These are phyloP conservation scores for Lantana camara DNA, from an alignment of 257 asterid genomes.

Conservation along the genomic window DNA sequence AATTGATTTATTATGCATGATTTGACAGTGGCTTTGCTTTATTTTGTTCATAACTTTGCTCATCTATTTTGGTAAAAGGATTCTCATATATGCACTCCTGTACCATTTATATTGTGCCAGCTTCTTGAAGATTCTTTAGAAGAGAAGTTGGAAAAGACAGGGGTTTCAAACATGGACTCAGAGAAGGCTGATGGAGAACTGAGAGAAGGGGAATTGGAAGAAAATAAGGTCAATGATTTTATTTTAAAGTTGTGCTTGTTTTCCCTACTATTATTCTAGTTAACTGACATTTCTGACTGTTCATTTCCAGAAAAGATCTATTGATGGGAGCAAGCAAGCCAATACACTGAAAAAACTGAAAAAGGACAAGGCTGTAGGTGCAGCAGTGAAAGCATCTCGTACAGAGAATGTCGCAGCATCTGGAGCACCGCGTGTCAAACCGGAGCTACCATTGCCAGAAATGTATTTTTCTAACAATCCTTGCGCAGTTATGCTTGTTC, in stretches of 20 bases:
- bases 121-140: slow-evolving; percentile 93
- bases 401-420: slow-evolving; percentile 59
- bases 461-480: slow-evolving; percentile 50
- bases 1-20: slow-evolving; percentile 2
- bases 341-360: slow-evolving; percentile 66
- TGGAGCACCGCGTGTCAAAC: slow-evolving; percentile 86
- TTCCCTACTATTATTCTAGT: slow-evolving; percentile 17
- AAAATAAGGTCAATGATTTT: slow-evolving; percentile 62
- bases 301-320: slow-evolving; percentile 63
- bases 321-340: slow-evolving; percentile 82
- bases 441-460: slow-evolving; percentile 81
- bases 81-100: slow-evolving; percentile 20
- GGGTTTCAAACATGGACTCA: slow-evolving; percentile 56
- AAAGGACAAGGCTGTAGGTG: slow-evolving; percentile 77
- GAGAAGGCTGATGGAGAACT: slow-evolving; percentile 82
- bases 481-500: slow-evolving; percentile 14
- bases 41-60: neutral
- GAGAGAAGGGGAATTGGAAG: slow-evolving; percentile 84
- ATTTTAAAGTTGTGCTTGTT: slow-evolving; percentile 11
- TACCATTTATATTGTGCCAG: slow-evolving; percentile 47
- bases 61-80: slow-evolving; percentile 23
- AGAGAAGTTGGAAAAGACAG: slow-evolving; percentile 85
- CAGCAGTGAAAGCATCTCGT: slow-evolving; percentile 78
- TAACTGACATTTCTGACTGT: slow-evolving; percentile 21
- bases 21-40: neutral